Percentiles rank a stretch among this genome's conserved stretches.
phyloP scores from a whole-genome alignment of 352 stramenopile genomes.

The Phytophthora foliorum region DNA sequence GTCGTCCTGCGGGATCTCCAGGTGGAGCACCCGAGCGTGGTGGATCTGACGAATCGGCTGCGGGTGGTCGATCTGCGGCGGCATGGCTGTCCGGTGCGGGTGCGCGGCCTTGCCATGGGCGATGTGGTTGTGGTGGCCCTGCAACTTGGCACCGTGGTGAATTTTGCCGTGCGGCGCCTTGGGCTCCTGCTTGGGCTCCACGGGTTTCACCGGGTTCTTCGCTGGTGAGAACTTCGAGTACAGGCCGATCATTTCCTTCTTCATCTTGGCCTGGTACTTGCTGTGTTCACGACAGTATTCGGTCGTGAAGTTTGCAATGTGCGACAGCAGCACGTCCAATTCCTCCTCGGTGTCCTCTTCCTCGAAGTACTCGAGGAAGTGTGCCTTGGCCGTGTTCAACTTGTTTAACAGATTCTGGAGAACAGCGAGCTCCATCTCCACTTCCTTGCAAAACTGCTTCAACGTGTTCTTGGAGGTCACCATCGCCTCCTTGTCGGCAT shows the following conservation, averaged over 20 bases:
- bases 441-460: constrained; percentile 67
- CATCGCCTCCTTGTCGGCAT: constrained; percentile 44
- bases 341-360: constrained; percentile 85
- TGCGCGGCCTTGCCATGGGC: constrained; percentile 27
- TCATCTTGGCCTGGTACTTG: constrained; percentile 71
- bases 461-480: constrained; percentile 54
- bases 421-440: constrained; percentile 64
- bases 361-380: constrained; percentile 88
- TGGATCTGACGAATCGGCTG: constrained; percentile 40
- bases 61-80: constrained; percentile 39
- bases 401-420: constrained; percentile 63
- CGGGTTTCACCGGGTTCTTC: constrained; percentile 37
- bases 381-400: constrained; percentile 67
- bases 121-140: constrained; percentile 24
- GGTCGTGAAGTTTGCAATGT: constrained; percentile 80
- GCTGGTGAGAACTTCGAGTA: constrained; percentile 45
- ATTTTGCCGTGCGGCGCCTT: constrained; percentile 30
- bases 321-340: constrained; percentile 74
- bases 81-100: constrained; percentile 33
- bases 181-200: constrained; percentile 36
- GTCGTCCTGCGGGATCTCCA: constrained; percentile 40
- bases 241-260: constrained; percentile 45
- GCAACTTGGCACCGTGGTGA: constrained; percentile 31
- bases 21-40: constrained; percentile 36
- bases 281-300: constrained; percentile 80